A percentile compares a stretch with the other conserved stretches of the same genome.
Conservation (phyloP, 331 rosid species). For the Malus hybrid region DNA sequence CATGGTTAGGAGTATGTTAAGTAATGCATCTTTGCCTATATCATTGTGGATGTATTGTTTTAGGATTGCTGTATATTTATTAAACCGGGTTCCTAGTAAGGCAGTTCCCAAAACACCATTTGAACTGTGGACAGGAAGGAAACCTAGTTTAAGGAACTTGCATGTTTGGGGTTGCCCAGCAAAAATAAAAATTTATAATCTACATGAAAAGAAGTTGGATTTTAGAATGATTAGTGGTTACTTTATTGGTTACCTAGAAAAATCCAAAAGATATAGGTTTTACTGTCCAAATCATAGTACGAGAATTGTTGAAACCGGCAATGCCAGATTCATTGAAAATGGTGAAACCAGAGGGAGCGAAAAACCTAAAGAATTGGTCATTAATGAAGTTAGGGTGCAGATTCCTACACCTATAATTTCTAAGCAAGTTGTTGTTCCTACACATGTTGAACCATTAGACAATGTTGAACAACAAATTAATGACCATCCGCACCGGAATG, state of each 20-base stretch:
- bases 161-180: neutral
- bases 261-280: neutral
- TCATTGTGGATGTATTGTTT: neutral
- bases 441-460: neutral
- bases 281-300: neutral
- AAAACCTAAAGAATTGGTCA: neutral
- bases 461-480: conserved; percentile 5
- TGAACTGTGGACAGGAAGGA: neutral
- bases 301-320: neutral
- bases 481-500: neutral
- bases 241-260: conserved; percentile 1
- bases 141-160: neutral
- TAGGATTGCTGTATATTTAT: neutral
- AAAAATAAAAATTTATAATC: neutral
- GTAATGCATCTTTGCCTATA: neutral
- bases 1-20: neutral
- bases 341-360: neutral
- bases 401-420: neutral
- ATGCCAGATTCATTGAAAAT: conserved; percentile 3
- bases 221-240: neutral
- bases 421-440: neutral
- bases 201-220: neutral
- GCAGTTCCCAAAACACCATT: neutral
- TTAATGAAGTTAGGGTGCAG: neutral
- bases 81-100: neutral